Evolutionary conservation across 139 green algal species (phyloP).

Genomic region (Micractinium sp.): DNA sequence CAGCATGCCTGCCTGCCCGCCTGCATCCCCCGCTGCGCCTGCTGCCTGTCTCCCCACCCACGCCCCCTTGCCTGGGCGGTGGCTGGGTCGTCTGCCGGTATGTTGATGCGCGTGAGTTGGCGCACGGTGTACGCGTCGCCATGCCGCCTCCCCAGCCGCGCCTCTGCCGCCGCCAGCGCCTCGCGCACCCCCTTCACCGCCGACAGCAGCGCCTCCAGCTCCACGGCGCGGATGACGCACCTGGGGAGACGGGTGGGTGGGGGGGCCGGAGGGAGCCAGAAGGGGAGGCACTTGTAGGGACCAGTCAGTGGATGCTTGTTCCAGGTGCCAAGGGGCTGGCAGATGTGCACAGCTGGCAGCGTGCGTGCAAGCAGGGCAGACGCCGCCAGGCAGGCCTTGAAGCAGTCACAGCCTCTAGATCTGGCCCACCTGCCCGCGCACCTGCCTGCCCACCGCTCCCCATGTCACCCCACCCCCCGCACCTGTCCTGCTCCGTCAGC

Average conservation of each 20-base stretch:
- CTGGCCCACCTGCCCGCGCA: neutral
- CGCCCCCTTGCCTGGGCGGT: conserved; percentile 11
- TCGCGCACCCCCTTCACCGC: conserved; percentile 14
- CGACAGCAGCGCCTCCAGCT: conserved; percentile 21
- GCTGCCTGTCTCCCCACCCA: neutral
- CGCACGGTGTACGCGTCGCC: conserved; percentile 23
- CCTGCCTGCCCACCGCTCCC: neutral
- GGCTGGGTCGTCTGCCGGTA: conserved; percentile 45
- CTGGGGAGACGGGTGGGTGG: neutral
- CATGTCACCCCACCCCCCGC: neutral
- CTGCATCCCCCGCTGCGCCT: neutral
- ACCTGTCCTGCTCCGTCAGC: conserved; percentile 57
- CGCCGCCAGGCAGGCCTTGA: neutral
- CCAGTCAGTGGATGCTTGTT: neutral
- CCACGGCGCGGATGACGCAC: conserved; percentile 38
- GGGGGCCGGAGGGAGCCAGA: too few relatives aligned
- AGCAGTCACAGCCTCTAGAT: neutral
- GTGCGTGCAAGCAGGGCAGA: neutral
- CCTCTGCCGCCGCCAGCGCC: conserved; percentile 27
- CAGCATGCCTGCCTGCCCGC: neutral
- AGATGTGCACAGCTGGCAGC: neutral
- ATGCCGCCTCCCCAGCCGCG: neutral
- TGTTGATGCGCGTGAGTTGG: conserved; percentile 61
- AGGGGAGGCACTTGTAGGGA: too few relatives aligned
- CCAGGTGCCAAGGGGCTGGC: neutral